Evolutionary conservation across 148 eudicot species (phyloP).

Genomic region (Vaccinium macrocarpon): DNA sequence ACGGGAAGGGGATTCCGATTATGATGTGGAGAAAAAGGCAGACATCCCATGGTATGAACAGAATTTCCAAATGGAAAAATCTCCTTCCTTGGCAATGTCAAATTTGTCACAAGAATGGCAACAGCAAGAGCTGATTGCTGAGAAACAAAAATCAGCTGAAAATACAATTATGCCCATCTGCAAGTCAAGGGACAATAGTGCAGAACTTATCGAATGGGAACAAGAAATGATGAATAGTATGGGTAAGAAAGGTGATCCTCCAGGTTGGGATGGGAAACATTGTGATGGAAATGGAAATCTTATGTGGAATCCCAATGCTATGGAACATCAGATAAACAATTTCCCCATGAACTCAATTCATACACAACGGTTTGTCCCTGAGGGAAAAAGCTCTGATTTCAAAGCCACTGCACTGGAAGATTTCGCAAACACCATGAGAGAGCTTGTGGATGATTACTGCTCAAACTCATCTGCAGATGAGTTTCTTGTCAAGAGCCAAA

Average conservation of each 20-base stretch:
- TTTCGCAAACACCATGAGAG: constrained; percentile 14
- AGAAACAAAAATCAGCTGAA: constrained; percentile 25
- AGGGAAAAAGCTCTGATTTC: not conserved
- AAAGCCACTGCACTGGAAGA: constrained; percentile 11
- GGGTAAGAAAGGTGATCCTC: constrained; percentile 19
- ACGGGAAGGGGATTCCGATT: constrained; percentile 32
- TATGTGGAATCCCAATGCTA: constrained; percentile 8
- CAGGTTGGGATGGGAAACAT: constrained; percentile 1
- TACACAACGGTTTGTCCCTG: constrained; percentile 20
- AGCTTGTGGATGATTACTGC: constrained; percentile 16
- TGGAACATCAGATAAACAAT: constrained; percentile 29
- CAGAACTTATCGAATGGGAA: constrained; percentile 15
- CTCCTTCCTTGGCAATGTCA: constrained; percentile 37
- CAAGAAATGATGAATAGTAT: constrained; percentile 19
- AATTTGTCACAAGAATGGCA: constrained; percentile 30
- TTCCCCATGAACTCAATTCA: constrained; percentile 23
- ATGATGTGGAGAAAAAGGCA: constrained; percentile 32
- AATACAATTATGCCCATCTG: constrained; percentile 18
- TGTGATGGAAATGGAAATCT: constrained; percentile 11
- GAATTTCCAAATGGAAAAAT: constrained; percentile 26
- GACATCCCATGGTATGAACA: constrained; percentile 28
- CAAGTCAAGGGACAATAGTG: constrained; percentile 2
- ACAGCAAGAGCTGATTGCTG: constrained; percentile 26
- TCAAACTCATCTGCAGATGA: constrained; percentile 17
- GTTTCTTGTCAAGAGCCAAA: constrained; percentile 31